These are phyloP conservation scores for Citrullus mucosospermus DNA, from an alignment of 306 rosid genomes.

Conservation along the genomic window DNA sequence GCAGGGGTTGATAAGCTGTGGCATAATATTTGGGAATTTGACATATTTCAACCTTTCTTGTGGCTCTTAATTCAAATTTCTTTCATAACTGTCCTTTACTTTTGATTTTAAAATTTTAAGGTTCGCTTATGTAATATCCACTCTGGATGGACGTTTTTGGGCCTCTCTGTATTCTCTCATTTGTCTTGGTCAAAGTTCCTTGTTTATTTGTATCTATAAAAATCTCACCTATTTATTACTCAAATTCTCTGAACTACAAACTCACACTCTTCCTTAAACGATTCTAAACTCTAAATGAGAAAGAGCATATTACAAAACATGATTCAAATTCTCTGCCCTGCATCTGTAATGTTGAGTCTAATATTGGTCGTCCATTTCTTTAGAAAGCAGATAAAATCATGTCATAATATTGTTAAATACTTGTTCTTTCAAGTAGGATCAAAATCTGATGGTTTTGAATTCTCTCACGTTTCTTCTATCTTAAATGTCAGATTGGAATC, in stretches of 20 bases:
- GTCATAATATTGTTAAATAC: neutral
- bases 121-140: neutral
- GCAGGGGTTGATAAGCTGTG: neutral
- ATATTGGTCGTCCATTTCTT: neutral
- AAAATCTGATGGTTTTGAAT: constrained; percentile 6
- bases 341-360: neutral
- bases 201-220: neutral
- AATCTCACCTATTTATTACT: neutral
- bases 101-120: neutral
- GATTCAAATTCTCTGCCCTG: too few species aligned
- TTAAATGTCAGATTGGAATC: constrained; percentile 70
- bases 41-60: neutral
- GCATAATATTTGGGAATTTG: neutral
- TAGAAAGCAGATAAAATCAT: neutral
- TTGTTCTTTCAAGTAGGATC: neutral
- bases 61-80: neutral
- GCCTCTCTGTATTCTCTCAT: neutral
- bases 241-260: too few species aligned
- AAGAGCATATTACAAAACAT: too few species aligned
- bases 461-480: neutral
- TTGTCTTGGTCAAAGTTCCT: neutral
- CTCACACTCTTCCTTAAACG: too few species aligned
- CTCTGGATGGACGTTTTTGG: neutral
- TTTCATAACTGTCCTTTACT: neutral
- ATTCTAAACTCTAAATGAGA: too few species aligned